Evolutionary conservation across 139 green algal genomes (phyloP).

Genomic region (Micractinium sp.): DNA sequence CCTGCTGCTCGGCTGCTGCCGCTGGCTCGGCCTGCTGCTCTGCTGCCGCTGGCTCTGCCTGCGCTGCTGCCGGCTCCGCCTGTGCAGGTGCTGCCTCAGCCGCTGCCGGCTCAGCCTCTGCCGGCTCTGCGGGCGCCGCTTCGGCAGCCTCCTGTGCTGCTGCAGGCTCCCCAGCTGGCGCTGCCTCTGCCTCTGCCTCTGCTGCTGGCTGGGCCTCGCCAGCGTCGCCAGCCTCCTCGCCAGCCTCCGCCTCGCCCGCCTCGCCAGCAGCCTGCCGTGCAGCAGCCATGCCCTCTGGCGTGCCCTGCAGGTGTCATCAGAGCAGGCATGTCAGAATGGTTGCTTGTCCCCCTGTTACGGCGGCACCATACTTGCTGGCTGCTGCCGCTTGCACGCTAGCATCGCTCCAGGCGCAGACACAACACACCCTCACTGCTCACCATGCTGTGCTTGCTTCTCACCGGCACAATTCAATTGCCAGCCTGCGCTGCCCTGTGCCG

Average conservation of each 20-base stretch:
- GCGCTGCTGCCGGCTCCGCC: background rate
- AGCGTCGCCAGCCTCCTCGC: background rate
- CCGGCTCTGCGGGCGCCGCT: no score
- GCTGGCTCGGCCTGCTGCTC: background rate
- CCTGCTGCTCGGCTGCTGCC: background rate
- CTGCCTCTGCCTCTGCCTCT: background rate
- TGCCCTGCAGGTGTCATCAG: conserved; percentile 1
- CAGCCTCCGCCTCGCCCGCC: background rate
- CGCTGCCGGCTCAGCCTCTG: background rate
- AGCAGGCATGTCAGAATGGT: no score
- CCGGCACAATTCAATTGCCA: no score
- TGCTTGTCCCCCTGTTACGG: no score
- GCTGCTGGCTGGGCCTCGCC: background rate
- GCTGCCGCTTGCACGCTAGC: no score
- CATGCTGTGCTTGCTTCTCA: background rate
- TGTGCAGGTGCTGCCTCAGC: background rate
- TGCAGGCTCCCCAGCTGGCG: background rate
- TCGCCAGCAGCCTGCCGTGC: background rate
- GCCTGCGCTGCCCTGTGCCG: background rate
- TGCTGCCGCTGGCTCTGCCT: background rate
- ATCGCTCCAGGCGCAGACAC: no score
- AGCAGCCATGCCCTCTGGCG: conserved; percentile 14
- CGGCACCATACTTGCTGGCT: no score
- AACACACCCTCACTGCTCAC: no score
- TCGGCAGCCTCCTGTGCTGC: background rate